Evolutionary conservation across 2,329 filamentous ascomycete species (phyloP).

Genomic region (Verticillium isaacii): DNA sequence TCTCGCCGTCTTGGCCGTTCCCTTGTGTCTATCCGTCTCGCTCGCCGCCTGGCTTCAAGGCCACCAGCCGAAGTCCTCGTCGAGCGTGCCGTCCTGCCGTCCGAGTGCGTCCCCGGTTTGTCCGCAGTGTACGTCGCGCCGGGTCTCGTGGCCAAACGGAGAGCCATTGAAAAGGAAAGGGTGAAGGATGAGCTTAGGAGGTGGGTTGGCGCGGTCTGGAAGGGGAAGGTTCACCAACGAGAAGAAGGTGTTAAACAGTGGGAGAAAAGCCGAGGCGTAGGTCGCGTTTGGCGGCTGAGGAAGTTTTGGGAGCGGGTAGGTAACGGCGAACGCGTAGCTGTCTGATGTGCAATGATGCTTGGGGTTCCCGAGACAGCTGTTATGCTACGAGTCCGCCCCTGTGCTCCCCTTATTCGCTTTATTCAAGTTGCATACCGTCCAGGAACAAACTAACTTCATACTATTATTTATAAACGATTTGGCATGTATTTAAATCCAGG

Average conservation of each 20-base stretch:
- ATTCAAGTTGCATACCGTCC: too few relatives aligned
- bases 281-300: conserved; percentile 56
- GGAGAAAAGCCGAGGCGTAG: conserved; percentile 48
- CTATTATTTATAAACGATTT: too few relatives aligned
- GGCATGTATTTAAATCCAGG: too few relatives aligned
- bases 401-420: neutral
- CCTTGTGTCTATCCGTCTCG: conserved; percentile 61
- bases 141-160: conserved; percentile 55
- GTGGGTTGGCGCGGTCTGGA: conserved; percentile 60
- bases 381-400: neutral
- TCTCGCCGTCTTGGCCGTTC: conserved; percentile 60
- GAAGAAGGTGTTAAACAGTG: conserved; percentile 40
- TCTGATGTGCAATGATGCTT: neutral
- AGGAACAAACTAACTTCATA: too few relatives aligned
- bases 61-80: conserved; percentile 58
- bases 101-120: conserved; percentile 53
- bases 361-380: neutral
- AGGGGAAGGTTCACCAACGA: conserved; percentile 43
- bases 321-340: conserved; percentile 25
- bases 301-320: conserved; percentile 63
- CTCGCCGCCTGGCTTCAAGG: conserved; percentile 54
- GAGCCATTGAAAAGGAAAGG: conserved; percentile 60
- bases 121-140: conserved; percentile 45
- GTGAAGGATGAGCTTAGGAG: conserved; percentile 62
- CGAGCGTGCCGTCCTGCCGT: conserved; percentile 58